Conservation (phyloP, 1,284 basidiomycete genomes). For the Marasmius tenuissimus region DNA sequence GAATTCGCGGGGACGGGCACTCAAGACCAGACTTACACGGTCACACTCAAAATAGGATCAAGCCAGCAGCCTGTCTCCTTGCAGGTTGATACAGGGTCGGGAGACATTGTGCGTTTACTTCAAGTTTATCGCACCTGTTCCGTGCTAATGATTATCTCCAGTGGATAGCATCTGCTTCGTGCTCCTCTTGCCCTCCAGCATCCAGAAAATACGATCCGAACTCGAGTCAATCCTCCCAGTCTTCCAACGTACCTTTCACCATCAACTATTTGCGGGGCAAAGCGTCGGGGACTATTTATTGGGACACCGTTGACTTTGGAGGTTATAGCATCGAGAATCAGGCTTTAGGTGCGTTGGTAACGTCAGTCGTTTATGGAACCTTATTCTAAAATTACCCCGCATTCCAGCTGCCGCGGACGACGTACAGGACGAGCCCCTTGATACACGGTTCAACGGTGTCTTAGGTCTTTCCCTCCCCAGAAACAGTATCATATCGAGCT, state of each 20-base stretch:
- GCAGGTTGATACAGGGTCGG: slow-evolving; percentile 76
- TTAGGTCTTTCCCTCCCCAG: slow-evolving; percentile 72
- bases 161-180: slow-evolving; percentile 67
- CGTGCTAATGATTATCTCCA: slow-evolving; percentile 23
- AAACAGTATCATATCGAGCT: slow-evolving; percentile 57
- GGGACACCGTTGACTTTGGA: slow-evolving; percentile 61
- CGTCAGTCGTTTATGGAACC: background rate
- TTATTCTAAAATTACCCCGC: background rate
- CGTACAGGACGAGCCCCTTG: slow-evolving; percentile 56
- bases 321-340: slow-evolving; percentile 59
- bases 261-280: slow-evolving; percentile 61
- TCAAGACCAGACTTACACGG: slow-evolving; percentile 44
- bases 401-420: slow-evolving; percentile 50
- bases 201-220: slow-evolving; percentile 52
- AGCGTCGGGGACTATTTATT: slow-evolving; percentile 61
- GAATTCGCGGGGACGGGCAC: background rate
- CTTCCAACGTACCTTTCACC: slow-evolving; percentile 32
- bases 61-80: slow-evolving; percentile 50
- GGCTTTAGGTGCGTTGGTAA: slow-evolving; percentile 51
- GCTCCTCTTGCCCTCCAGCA: slow-evolving; percentile 43
- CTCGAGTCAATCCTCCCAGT: slow-evolving; percentile 31
- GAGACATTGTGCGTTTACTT: slow-evolving; percentile 58
- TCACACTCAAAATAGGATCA: slow-evolving; percentile 53
- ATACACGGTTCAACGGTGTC: slow-evolving; percentile 56
- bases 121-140: background rate